Evolutionary conservation across 129 eudicot species (phyloP).

Genomic region (Helianthus annuus): DNA sequence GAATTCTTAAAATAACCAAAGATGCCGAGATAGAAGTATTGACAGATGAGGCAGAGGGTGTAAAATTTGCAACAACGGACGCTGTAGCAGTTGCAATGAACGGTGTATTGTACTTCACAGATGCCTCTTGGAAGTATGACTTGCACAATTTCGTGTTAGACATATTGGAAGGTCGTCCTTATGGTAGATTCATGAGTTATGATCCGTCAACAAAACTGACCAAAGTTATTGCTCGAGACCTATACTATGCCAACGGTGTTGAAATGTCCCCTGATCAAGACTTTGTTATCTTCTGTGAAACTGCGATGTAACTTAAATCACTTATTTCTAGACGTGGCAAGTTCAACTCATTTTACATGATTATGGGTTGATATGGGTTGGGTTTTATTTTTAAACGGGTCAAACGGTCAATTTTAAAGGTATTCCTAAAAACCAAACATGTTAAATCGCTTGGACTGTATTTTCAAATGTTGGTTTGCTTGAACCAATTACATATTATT

Average conservation of each 20-base stretch:
- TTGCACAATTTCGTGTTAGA: slow-evolving; percentile 33
- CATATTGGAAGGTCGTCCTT: slow-evolving; percentile 60
- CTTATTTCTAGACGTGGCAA: neutral
- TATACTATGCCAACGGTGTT: slow-evolving; percentile 84
- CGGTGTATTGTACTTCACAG: slow-evolving; percentile 81
- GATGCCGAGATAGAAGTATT: slow-evolving; percentile 52
- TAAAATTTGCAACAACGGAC: slow-evolving; percentile 66
- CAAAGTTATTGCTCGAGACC: slow-evolving; percentile 59
- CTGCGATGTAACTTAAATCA: slow-evolving; percentile 49
- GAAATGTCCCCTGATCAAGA: slow-evolving; percentile 71
- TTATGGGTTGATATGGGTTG: neutral
- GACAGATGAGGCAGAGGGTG: slow-evolving; percentile 84
- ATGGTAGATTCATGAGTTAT: slow-evolving; percentile 84
- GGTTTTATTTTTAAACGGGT: neutral
- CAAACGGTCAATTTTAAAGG: neutral
- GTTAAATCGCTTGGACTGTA: neutral
- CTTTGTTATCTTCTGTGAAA: slow-evolving; percentile 80
- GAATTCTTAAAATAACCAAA: slow-evolving; percentile 63
- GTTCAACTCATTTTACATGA: neutral
- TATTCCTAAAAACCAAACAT: neutral
- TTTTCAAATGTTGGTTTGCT: neutral
- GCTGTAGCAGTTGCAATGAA: slow-evolving; percentile 57
- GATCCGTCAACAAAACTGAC: slow-evolving; percentile 72
- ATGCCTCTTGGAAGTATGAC: slow-evolving; percentile 70
- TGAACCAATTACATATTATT: neutral